Evolutionary conservation across 192 early-diverging fungal genomes (phyloP).

Genomic region (Phycomyces nitens): DNA sequence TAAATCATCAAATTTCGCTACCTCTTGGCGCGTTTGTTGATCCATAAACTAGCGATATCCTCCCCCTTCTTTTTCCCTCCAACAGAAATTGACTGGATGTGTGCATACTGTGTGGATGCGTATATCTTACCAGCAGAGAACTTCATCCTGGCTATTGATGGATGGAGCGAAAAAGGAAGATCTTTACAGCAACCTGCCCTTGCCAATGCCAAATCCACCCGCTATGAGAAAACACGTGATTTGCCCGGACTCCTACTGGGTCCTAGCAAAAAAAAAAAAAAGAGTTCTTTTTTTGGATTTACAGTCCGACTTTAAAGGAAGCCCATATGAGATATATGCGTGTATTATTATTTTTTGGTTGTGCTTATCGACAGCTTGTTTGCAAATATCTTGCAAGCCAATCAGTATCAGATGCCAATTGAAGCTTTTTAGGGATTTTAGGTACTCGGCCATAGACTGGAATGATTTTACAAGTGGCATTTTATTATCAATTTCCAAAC

Average conservation of each 20-base stretch:
- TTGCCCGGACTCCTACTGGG: neutral
- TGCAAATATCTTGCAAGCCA: too few relatives aligned
- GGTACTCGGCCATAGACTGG: too few relatives aligned
- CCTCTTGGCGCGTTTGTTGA: neutral
- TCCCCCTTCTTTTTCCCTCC: conserved; percentile 3
- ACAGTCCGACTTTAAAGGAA: too few relatives aligned
- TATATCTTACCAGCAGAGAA: conserved; percentile 19
- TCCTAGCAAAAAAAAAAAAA: neutral
- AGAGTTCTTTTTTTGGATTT: neutral
- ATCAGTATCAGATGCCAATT: too few relatives aligned
- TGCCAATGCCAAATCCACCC: neutral
- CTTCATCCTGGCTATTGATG: conserved; percentile 23
- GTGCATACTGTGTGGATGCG: neutral
- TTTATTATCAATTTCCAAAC: too few relatives aligned
- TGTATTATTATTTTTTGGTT: too few relatives aligned
- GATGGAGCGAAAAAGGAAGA: conserved; percentile 29
- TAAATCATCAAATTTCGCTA: neutral
- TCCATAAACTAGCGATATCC: neutral
- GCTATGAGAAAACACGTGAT: neutral
- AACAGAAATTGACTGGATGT: too few relatives aligned
- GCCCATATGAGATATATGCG: too few relatives aligned
- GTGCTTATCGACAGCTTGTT: too few relatives aligned
- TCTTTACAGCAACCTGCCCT: conserved; percentile 5
- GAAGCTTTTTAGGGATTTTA: too few relatives aligned
- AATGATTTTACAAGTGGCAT: too few relatives aligned